Evolutionary conservation across 2,329 filamentous ascomycete genomes (phyloP), one percentile per base, ranked within the genome.

Genomic region (Penicillium brevicompactum): DNA sequence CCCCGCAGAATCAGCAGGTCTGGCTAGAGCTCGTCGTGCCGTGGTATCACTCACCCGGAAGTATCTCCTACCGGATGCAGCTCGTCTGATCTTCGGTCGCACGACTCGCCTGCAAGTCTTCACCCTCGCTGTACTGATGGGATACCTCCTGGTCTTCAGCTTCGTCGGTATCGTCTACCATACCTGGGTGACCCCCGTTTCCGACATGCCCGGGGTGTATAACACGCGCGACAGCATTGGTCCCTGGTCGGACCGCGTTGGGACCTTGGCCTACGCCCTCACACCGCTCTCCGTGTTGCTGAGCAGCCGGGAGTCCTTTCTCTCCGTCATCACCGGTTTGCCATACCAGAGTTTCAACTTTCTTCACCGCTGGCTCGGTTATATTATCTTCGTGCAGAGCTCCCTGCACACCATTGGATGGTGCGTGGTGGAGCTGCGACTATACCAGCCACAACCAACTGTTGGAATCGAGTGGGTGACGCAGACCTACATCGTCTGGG

Each of bases 341-440:
- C 88, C 89, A 0, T 90, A 91, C 65, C 88, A 91, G 62, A 84
- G 83, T 64, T 91, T 92, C 79, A 87, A 89, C 71, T 92, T 92
- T 67, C 75, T 92, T 18, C 89, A 91, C 70, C 85, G 88, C 31
- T 92, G 89, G 89, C 76, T 87, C 0, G 89, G 89, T 6, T 87
- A 88, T 58, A 80, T 92, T 64, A 90, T 92, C 59, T 83, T 90
- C 51, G 68, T 84, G 0, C 89, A 92, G 67, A 82, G 84, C 2
- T 73, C 80, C 9, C 71, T 92, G 1, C 89, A 92, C 68, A 91
- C 88, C 1, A 80, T 92, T 24, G 82, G 79, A 51, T 92, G 89
- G 89, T 84, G 80, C 24, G 68, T 92, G 42, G 76, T 91, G 43
- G 86, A 91, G 71, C 79, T 79, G 1, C 75, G 76, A 22, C 76